These are phyloP conservation scores for Eragrostis tef DNA, from an alignment of 202 grass and related monocot genomes.

Conservation along the genomic window DNA sequence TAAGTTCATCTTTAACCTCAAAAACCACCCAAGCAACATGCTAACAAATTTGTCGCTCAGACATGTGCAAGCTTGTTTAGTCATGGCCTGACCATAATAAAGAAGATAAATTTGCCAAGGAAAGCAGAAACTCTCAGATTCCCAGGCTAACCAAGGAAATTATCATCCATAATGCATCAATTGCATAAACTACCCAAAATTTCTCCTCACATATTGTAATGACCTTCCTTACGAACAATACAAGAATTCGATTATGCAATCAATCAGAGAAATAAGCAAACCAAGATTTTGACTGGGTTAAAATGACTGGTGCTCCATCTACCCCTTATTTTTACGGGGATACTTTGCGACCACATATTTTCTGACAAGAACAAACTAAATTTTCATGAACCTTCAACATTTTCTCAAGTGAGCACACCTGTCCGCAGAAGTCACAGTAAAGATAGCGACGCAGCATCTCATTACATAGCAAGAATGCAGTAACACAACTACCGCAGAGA, in stretches of 20 bases:
- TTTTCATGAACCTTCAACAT: not conserved
- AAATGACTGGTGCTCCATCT: not conserved
- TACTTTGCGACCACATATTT: not conserved
- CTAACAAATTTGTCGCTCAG: not conserved
- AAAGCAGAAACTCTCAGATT: not conserved
- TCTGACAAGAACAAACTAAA: not conserved
- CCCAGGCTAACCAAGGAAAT: not conserved
- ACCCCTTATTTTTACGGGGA: not conserved
- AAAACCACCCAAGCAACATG: not conserved
- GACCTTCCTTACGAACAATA: not conserved
- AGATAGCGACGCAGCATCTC: not conserved
- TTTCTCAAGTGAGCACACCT: conserved; percentile 24
- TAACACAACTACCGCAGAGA: not conserved
- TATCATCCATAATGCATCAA: too few species aligned
- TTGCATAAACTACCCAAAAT: not conserved
- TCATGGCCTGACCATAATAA: not conserved
- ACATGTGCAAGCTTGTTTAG: not conserved
- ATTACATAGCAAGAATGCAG: not conserved
- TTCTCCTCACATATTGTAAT: not conserved
- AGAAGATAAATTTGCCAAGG: conserved; percentile 14
- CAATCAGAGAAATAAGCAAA: not conserved
- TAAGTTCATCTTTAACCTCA: not conserved
- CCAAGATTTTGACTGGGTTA: not conserved
- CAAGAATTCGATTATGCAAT: not conserved
- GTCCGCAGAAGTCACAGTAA: not conserved